Base-by-base conservation (phyloP, 352 stramenopile species). In the Plasmopara muralis region DNA sequence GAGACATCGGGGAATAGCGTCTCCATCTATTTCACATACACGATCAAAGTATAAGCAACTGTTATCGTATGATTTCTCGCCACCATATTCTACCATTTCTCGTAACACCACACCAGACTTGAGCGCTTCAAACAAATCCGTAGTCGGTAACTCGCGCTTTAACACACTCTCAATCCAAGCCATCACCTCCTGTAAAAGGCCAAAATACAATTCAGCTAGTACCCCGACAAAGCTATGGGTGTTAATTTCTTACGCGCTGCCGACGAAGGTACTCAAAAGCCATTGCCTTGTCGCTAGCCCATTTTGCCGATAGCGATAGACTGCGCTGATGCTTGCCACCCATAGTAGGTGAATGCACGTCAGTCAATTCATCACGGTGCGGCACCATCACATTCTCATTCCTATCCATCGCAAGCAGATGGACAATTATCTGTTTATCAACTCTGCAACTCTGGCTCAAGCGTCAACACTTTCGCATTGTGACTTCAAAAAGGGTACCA, bases 31-130 rank as follows among this genome's bases (percentile, higher is more conserved):
- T 33, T 8, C 9, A 7, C 10, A 31, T 2, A 39, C 25, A 47
- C 13, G 33, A 31, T 29, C 9, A 14, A 28, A 44, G n/a, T 10
- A 6, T 30, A 30, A 44, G 40, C 40, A 35, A 35, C 2, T 35
- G 4, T 5, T 12, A 35, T 35, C 31, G 31, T 5, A 35, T 12
- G 20, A 1, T 6, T 35, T 2, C 16, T 40, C 1, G 35, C 35
- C 35, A 14, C 15, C 14, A 48, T n/a, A 44, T 29, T n/a, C 13
- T 51, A 87, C 77, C 53, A 86, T 58, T 58, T 92, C 82, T 12
- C 82, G 78, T 1, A 92, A 64, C 28, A 92, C 74, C 42, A 92
- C 72, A 4, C 82, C 82, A 1, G 82, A 92, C 59, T 77, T 83
- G 37, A 92, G 66, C 13, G 65, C 60, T 33, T 89, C 74, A 34